A percentile compares a stretch with the other conserved stretches of the same genome.
These are phyloP conservation scores for Microdochium trichocladiopsis DNA, from an alignment of 2,329 filamentous ascomycete genomes.

Conservation along the genomic window DNA sequence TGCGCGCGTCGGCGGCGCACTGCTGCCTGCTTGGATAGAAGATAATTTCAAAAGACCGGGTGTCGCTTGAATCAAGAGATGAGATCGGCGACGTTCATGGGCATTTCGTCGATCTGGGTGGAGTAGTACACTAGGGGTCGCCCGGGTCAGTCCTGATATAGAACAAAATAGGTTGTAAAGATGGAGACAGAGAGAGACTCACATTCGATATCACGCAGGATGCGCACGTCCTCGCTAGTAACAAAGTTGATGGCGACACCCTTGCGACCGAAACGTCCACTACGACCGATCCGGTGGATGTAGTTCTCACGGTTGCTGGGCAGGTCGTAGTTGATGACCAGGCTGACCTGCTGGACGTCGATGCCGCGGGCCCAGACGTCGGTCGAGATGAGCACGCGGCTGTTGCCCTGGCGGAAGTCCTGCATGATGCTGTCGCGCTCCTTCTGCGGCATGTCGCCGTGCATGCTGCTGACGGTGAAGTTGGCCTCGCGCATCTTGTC, in stretches of 20 bases:
- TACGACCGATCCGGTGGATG: conserved; percentile 95
- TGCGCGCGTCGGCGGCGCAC: too few relatives aligned
- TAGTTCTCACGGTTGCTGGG: conserved; percentile 99
- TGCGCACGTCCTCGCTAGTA: conserved; percentile 94
- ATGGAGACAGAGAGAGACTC: conserved; percentile 27
- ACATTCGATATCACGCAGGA: conserved; percentile 94
- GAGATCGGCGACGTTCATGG: conserved; percentile 78
- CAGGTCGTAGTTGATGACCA: conserved; percentile 99
- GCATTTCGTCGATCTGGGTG: conserved; percentile 97
- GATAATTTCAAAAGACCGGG: background rate
- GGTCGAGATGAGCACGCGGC: conserved; percentile 90
- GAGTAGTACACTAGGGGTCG: conserved; percentile 86
- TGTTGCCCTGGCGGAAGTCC: conserved; percentile 95
- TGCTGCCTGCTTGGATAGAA: too few relatives aligned
- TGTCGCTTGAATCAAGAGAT: conserved; percentile 32
- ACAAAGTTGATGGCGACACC: conserved; percentile 99
- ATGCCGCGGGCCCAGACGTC: conserved; percentile 98
- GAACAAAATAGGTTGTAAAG: too few relatives aligned
- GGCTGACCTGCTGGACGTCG: conserved; percentile 94
- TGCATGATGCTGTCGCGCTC: conserved; percentile 99
- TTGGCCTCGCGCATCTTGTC: conserved; percentile 99
- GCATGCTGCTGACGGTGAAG: conserved; percentile 98
- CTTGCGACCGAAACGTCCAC: conserved; percentile 92
- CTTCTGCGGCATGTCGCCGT: conserved; percentile 98
- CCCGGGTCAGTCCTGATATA: too few relatives aligned